These are phyloP conservation scores for Tritrichomonas foetus DNA, from an alignment of 208 protist species.

Conservation along the genomic window DNA sequence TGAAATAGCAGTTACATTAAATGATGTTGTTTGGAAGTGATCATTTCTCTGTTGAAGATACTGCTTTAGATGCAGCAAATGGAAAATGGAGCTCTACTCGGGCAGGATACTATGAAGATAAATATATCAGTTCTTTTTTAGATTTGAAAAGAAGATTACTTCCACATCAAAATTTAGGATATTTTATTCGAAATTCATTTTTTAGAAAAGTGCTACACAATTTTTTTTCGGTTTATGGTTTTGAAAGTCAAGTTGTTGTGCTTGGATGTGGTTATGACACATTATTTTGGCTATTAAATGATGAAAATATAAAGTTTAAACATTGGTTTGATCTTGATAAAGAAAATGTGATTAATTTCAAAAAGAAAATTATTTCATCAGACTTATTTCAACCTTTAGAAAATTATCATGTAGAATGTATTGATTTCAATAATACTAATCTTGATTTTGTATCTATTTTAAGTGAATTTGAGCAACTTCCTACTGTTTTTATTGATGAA, in stretches of 20 bases:
- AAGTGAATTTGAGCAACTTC: neutral
- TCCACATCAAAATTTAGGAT: neutral
- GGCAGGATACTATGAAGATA: neutral
- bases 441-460: neutral
- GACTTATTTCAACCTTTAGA: neutral
- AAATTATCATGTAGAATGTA: neutral
- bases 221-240: neutral
- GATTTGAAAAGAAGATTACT: neutral
- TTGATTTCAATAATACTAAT: neutral
- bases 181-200: neutral
- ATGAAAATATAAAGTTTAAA: neutral
- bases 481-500: conserved; percentile 10
- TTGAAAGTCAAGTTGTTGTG: neutral
- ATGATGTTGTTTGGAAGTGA: neutral
- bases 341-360: neutral
- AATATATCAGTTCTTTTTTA: neutral
- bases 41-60: neutral
- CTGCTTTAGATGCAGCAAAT: neutral
- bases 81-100: neutral
- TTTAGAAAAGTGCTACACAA: neutral
- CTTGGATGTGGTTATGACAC: neutral
- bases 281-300: neutral
- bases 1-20: neutral
- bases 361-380: neutral
- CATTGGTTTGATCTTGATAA: neutral